These are phyloP conservation scores for Tylopilus balloui DNA, from an alignment of 768 basidiomycete genomes.

Conservation along the genomic window DNA sequence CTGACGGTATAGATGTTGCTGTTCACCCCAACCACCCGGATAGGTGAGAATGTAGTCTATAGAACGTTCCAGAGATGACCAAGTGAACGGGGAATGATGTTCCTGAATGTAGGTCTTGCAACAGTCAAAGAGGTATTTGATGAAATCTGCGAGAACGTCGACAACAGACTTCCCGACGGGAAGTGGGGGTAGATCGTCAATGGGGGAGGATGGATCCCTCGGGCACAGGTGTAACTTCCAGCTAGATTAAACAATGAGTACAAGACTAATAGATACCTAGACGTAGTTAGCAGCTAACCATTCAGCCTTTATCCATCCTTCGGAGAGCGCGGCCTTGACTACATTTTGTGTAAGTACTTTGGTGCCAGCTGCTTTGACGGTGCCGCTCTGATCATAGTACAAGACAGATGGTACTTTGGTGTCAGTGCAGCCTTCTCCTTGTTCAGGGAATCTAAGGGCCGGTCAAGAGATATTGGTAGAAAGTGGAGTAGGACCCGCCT, in stretches of 20 bases:
- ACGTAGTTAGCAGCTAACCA: slow-evolving; percentile 8
- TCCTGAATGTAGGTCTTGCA: slow-evolving; percentile 11
- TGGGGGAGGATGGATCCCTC: slow-evolving; percentile 9
- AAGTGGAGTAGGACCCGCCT: background rate
- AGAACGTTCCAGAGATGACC: slow-evolving; percentile 11
- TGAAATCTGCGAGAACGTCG: background rate
- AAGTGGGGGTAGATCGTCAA: slow-evolving; percentile 26
- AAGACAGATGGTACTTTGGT: slow-evolving; percentile 44
- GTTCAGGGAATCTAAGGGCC: slow-evolving; percentile 34
- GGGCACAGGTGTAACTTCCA: slow-evolving; percentile 26
- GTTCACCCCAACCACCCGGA: slow-evolving; percentile 12
- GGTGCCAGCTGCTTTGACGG: slow-evolving; percentile 36
- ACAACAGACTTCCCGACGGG: slow-evolving; percentile 2
- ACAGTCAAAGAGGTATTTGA: slow-evolving; percentile 1
- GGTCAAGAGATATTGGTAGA: background rate
- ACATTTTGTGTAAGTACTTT: slow-evolving; percentile 34
- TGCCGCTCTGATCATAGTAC: slow-evolving; percentile 38
- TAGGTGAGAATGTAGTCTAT: slow-evolving; percentile 21
- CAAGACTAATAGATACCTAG: background rate
- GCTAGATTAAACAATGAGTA: slow-evolving; percentile 8
- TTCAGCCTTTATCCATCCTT: slow-evolving; percentile 18
- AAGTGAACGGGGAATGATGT: slow-evolving; percentile 14
- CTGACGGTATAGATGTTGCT: slow-evolving; percentile 16
- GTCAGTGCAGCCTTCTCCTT: slow-evolving; percentile 35
- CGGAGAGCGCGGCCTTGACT: slow-evolving; percentile 32